phyloP scores from a whole-genome alignment of 1,284 basidiomycete species.

The Termitomyces sp. region DNA sequence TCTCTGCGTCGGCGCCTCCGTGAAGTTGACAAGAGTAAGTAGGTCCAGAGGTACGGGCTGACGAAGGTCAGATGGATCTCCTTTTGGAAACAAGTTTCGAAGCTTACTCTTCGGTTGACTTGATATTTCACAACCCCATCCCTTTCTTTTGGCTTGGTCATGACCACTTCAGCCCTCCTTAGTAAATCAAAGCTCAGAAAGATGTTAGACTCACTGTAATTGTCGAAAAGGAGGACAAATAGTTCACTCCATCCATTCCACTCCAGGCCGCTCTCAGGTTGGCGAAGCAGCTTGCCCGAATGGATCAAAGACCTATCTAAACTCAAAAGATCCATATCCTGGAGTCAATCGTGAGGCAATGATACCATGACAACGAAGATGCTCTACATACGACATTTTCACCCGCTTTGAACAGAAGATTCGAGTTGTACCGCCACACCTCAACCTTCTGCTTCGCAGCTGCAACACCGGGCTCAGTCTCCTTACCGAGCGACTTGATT shows the following conservation, averaged over 20 bases:
- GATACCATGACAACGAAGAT: background rate
- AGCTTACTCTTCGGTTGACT: constrained; percentile 72
- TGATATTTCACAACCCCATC: constrained; percentile 72
- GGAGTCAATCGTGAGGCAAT: constrained; percentile 7
- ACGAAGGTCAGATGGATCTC: constrained; percentile 6
- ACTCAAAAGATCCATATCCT: constrained; percentile 87
- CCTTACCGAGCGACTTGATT: constrained; percentile 80
- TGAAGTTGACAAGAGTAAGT: constrained; percentile 76
- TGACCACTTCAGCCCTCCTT: constrained; percentile 56
- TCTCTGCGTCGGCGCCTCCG: constrained; percentile 66
- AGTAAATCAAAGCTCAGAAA: background rate
- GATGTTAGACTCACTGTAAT: constrained; percentile 67
- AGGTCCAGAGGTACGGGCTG: constrained; percentile 90
- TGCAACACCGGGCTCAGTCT: constrained; percentile 78
- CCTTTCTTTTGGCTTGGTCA: constrained; percentile 79
- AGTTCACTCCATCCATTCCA: constrained; percentile 84
- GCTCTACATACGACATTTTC: constrained; percentile 62
- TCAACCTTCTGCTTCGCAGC: constrained; percentile 85
- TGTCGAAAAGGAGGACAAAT: constrained; percentile 87
- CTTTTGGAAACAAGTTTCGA: background rate
- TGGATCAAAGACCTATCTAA: constrained; percentile 81
- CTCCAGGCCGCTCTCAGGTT: constrained; percentile 79
- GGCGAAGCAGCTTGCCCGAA: constrained; percentile 77
- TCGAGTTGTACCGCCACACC: constrained; percentile 79
- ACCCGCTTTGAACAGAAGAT: constrained; percentile 74